Evolutionary conservation across 257 asterid genomes (phyloP), one percentile per base, ranked within the genome.

Genomic region (Salvia splendens): DNA sequence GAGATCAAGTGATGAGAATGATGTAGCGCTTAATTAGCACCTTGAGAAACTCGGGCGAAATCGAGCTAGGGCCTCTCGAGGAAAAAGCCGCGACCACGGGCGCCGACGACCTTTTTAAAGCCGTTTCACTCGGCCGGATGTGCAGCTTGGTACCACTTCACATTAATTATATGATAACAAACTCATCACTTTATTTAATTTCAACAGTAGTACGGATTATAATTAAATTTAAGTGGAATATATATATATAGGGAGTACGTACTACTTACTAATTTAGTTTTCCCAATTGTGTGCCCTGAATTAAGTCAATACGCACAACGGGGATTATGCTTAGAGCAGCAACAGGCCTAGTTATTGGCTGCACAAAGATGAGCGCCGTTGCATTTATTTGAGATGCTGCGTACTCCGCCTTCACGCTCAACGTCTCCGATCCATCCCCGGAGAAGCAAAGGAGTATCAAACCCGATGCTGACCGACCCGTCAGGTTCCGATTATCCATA

Each of bases 21-120:
- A 24, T 1, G 30, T 24, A 24, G 30, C 30, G 30, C 30, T 24
- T 24, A 17, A 17, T 17, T 17, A 35, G 40, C 2, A 38, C 95
- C 86, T 87, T 87, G 5, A 87, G 88, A 77, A 87, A 67, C 60
- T 87, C 79, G 2, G 88, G 84, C 47, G 85, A 82, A 52, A 82
- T 64, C 1, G 87, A 80, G 73, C 87, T 87, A 41, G 95, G 95
- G 38, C 95, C 95, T 75, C 91, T 79, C 0, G 95, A 82, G n/a
- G 95, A 84, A 72, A 61, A 82, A 36, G 60, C 69, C 5, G 95
- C 73, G 11, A 82, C 88, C 35, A 73, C 12, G 0, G 94, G 94
- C 11, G 90, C 90, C 5, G 89, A 78, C 15, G 84, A 66, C 64
- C 73, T 64, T 64, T 16, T 52, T 20, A 80, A 75, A 49, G 65